Percentiles rank a stretch among this genome's conserved stretches.
Conservation (phyloP, 176 grass and related monocot genomes). For the Triticum urartu region DNA sequence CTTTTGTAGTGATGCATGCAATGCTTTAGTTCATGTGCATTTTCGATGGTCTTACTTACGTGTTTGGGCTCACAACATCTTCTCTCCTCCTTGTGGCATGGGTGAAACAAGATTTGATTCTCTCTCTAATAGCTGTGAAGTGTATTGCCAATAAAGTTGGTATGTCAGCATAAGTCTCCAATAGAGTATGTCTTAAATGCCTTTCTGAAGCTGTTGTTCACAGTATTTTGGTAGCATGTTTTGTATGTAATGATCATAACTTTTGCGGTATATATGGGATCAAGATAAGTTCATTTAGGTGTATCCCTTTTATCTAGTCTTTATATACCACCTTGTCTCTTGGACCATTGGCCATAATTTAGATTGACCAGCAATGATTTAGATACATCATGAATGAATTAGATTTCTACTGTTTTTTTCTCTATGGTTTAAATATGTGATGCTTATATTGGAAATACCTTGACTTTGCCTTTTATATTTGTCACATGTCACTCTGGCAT, state of each 20-base stretch:
- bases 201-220: not conserved
- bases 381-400: not conserved
- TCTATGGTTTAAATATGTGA: not conserved
- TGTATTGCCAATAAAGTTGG: not conserved
- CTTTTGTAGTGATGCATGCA: not conserved
- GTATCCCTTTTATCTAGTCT: not conserved
- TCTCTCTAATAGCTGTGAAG: not conserved
- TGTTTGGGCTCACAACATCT: not conserved
- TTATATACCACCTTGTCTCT: not conserved
- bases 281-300: not conserved
- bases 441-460: not conserved
- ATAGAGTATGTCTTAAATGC: too few relatives aligned
- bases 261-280: not conserved
- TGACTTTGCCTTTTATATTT: not conserved
- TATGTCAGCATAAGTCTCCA: not conserved
- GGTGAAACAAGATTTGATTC: not conserved
- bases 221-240: not conserved
- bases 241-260: not conserved
- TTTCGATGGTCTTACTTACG: not conserved
- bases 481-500: not conserved
- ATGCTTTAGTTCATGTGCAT: not conserved
- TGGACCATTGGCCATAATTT: not conserved
- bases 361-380: not conserved
- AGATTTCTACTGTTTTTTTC: not conserved
- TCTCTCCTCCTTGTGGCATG: not conserved